Evolutionary conservation across 306 rosid genomes (phyloP).

Genomic region (Prunus salicina): DNA sequence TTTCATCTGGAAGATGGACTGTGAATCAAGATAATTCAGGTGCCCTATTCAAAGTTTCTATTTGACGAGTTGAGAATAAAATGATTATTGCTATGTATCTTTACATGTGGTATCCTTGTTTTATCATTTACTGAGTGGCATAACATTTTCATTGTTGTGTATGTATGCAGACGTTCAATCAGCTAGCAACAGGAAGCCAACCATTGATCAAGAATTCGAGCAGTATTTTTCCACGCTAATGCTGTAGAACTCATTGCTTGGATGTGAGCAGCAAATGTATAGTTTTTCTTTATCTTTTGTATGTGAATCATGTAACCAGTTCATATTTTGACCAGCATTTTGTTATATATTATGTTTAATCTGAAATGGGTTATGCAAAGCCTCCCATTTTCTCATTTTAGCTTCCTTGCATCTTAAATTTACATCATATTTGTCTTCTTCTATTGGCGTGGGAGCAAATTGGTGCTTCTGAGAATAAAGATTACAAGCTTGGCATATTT

Average conservation of each 20-base stretch:
- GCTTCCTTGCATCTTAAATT: not conserved
- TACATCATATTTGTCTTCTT: not conserved
- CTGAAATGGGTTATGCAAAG: not conserved
- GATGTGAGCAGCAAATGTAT: slow-evolving; percentile 18
- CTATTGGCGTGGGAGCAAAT: not conserved
- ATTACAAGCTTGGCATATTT: too few relatives aligned
- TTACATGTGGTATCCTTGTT: not conserved
- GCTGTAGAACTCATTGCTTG: slow-evolving; percentile 46
- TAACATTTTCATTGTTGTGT: slow-evolving; percentile 13
- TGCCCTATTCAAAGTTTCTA: not conserved
- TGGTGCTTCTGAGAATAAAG: too few relatives aligned
- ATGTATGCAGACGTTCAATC: slow-evolving; percentile 77
- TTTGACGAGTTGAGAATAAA: not conserved
- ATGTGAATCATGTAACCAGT: not conserved
- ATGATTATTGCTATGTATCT: not conserved
- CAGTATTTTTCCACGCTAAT: slow-evolving; percentile 81
- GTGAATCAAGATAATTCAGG: slow-evolving; percentile 53
- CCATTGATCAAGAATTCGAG: slow-evolving; percentile 93
- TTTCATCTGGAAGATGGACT: slow-evolving; percentile 68
- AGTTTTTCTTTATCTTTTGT: not conserved
- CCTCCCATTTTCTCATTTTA: not conserved
- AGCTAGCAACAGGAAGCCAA: slow-evolving; percentile 48
- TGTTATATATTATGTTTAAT: not conserved
- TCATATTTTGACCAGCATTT: not conserved
- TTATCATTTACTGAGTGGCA: not conserved